Conservation (phyloP, 164 flowering plant genomes). For the Nymphaea thermarum region DNA sequence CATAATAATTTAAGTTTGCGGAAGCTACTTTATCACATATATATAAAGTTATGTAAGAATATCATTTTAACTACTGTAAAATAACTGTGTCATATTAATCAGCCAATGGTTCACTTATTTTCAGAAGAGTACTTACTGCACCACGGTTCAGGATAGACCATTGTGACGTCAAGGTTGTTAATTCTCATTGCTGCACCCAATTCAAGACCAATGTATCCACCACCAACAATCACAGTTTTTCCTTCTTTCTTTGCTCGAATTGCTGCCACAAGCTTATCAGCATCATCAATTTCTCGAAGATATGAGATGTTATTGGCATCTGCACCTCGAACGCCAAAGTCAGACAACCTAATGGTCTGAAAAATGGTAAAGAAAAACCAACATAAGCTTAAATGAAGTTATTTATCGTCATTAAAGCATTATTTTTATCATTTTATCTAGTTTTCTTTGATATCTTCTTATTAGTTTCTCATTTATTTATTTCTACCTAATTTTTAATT, state of each 20-base stretch:
- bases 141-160: conserved; percentile 99
- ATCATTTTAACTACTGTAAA: too few relatives aligned
- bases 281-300: conserved; percentile 93
- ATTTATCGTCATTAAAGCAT: too few relatives aligned
- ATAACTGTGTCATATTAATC: too few relatives aligned
- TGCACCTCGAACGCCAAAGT: conserved; percentile 90
- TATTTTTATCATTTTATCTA: too few relatives aligned
- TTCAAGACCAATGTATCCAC: conserved; percentile 99
- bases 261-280: conserved; percentile 70
- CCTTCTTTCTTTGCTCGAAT: conserved; percentile 73
- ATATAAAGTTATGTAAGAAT: too few relatives aligned
- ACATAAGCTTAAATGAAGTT: background rate
- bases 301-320: conserved; percentile 85
- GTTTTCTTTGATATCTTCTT: too few relatives aligned
- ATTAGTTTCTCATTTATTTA: too few relatives aligned
- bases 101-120: too few relatives aligned
- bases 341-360: conserved; percentile 77
- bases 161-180: conserved; percentile 71
- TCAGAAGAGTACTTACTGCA: conserved; percentile 69
- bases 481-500: too few relatives aligned
- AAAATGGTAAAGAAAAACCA: conserved; percentile 2
- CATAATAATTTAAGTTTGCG: too few relatives aligned
- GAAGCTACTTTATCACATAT: too few relatives aligned
- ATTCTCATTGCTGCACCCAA: conserved; percentile 68
- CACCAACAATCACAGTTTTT: conserved; percentile 89